A percentile compares a stretch with the other conserved stretches of the same genome.
Evolutionary conservation across 2,329 filamentous ascomycete species (phyloP).

Genomic region (Botryotinia calthae): DNA sequence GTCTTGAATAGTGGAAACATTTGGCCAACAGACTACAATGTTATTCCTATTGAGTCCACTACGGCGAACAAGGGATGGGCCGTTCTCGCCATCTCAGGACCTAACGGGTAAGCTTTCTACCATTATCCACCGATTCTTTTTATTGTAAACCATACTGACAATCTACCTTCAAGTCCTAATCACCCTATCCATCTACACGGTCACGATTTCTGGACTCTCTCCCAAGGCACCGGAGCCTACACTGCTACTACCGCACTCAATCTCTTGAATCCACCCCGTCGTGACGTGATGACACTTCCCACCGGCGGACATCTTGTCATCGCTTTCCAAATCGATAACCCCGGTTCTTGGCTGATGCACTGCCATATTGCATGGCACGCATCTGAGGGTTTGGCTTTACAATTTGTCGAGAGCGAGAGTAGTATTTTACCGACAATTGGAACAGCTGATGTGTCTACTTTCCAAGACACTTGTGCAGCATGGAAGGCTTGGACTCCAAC

Average conservation of each 20-base stretch:
- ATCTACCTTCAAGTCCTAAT: slow-evolving; percentile 19
- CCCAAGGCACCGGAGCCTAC: slow-evolving; percentile 45
- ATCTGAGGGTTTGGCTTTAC: slow-evolving; percentile 50
- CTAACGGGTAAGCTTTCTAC: slow-evolving; percentile 22
- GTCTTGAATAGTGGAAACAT: slow-evolving; percentile 35
- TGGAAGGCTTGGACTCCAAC: slow-evolving; percentile 28
- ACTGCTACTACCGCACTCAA: slow-evolving; percentile 35
- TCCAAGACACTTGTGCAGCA: slow-evolving; percentile 28
- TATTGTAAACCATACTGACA: background rate
- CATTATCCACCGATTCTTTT: slow-evolving; percentile 35
- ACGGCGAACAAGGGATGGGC: slow-evolving; percentile 31
- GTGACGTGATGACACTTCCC: slow-evolving; percentile 51
- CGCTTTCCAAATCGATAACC: slow-evolving; percentile 38
- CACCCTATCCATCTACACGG: slow-evolving; percentile 49
- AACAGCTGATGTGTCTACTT: slow-evolving; percentile 23
- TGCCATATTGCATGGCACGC: slow-evolving; percentile 52
- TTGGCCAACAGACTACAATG: slow-evolving; percentile 36
- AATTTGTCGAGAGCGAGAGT: slow-evolving; percentile 46
- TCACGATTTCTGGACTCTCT: slow-evolving; percentile 49
- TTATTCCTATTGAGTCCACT: slow-evolving; percentile 42
- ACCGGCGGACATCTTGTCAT: slow-evolving; percentile 36
- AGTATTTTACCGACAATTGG: slow-evolving; percentile 24
- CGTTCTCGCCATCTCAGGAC: slow-evolving; percentile 33
- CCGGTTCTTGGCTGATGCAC: slow-evolving; percentile 38
- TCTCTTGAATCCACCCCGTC: slow-evolving; percentile 49